phyloP scores from a whole-genome alignment of 1,284 basidiomycete genomes.

The Pseudozyma hubeiensis region DNA sequence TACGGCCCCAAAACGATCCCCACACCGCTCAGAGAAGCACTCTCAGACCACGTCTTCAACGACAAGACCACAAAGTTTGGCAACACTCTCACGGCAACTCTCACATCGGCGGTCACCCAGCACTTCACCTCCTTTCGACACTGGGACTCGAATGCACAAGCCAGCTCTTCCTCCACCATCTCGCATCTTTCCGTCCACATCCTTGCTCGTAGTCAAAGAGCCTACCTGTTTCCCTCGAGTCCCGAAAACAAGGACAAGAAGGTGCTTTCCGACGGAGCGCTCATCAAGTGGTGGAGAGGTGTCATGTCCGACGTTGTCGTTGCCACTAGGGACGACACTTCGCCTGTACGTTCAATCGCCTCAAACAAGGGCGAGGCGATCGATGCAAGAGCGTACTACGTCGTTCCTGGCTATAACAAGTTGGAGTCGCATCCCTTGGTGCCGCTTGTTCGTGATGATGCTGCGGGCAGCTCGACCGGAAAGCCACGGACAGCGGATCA shows the following conservation, averaged over 20 bases:
- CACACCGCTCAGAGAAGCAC: constrained; percentile 5
- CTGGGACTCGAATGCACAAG: constrained; percentile 54
- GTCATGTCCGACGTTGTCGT: constrained; percentile 55
- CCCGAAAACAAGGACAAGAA: constrained; percentile 78
- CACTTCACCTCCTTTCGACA: constrained; percentile 75
- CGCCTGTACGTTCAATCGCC: constrained; percentile 4
- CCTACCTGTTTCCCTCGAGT: constrained; percentile 96
- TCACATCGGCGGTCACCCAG: constrained; percentile 77
- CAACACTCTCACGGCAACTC: constrained; percentile 72
- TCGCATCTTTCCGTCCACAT: constrained; percentile 75
- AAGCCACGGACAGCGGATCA: not conserved
- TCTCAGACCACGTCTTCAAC: constrained; percentile 13
- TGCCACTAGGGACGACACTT: constrained; percentile 7
- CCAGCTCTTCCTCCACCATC: constrained; percentile 12
- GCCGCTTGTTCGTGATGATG: constrained; percentile 38
- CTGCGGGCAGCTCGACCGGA: not conserved
- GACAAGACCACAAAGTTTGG: constrained; percentile 13
- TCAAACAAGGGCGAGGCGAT: constrained; percentile 1
- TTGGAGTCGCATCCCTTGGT: constrained; percentile 61
- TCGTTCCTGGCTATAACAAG: constrained; percentile 61
- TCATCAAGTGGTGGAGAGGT: constrained; percentile 91
- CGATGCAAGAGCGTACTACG: constrained; percentile 55
- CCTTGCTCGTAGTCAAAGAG: constrained; percentile 88
- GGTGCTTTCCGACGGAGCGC: constrained; percentile 80
- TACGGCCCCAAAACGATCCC: constrained; percentile 71